Conservation (phyloP, 2,329 filamentous ascomycete species). For the Lojkania enalia region DNA sequence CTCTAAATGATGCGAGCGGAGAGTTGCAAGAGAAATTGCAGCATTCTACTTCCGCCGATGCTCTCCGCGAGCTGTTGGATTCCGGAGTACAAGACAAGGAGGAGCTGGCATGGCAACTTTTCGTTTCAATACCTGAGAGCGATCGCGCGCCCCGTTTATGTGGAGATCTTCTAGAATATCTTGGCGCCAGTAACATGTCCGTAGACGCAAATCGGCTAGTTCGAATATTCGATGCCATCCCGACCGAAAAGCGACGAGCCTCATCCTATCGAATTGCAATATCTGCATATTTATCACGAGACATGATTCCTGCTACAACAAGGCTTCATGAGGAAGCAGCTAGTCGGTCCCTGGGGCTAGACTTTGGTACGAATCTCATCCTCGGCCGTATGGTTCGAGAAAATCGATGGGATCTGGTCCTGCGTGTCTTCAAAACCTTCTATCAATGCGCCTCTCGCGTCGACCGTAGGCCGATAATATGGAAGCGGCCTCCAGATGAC, state of each 20-base stretch:
- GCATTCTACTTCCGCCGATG: conserved; percentile 19
- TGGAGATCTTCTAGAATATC: conserved; percentile 34
- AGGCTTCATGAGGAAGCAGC: conserved; percentile 48
- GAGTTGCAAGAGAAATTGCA: conserved; percentile 26
- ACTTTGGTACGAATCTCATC: conserved; percentile 35
- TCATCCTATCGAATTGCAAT: conserved; percentile 52
- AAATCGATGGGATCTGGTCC: conserved; percentile 41
- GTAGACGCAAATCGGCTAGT: conserved; percentile 49
- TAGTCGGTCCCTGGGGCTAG: conserved; percentile 7
- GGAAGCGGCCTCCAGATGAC: conserved; percentile 5
- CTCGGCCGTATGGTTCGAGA: conserved; percentile 33
- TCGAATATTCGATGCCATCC: conserved; percentile 52
- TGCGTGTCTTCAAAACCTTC: conserved; percentile 32
- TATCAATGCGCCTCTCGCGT: not conserved
- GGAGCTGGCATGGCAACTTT: conserved; percentile 45
- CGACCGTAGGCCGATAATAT: not conserved
- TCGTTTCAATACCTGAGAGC: conserved; percentile 28
- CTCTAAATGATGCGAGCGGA: conserved; percentile 12
- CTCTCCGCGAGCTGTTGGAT: conserved; percentile 24
- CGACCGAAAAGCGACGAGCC: conserved; percentile 39
- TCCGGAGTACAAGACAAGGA: conserved; percentile 21
- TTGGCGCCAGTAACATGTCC: conserved; percentile 22
- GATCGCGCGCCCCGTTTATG: conserved; percentile 13
- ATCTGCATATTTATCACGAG: conserved; percentile 49
- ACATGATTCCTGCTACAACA: conserved; percentile 44